Evolutionary conservation across 768 basidiomycete species (phyloP).

Genomic region (Trametes coccinea): DNA sequence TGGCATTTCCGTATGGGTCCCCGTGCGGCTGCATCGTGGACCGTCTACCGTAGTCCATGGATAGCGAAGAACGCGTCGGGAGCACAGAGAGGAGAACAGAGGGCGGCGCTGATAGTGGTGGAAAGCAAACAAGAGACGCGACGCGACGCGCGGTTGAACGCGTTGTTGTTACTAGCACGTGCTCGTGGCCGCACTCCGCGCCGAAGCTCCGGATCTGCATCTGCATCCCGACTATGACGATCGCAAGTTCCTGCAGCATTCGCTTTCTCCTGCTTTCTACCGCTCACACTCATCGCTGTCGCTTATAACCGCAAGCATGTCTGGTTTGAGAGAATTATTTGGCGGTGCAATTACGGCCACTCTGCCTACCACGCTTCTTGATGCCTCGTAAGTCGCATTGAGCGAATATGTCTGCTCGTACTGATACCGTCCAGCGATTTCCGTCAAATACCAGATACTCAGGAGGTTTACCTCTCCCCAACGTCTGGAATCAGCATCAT

Average conservation of each 20-base stretch:
- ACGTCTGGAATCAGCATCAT: slow-evolving; percentile 73
- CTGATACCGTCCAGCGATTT: slow-evolving; percentile 42
- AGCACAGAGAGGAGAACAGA: not conserved
- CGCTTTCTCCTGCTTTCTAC: not conserved
- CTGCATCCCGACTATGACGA: not conserved
- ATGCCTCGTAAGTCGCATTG: slow-evolving; percentile 74
- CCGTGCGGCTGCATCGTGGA: slow-evolving; percentile 57
- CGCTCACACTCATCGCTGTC: not conserved
- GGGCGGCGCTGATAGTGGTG: slow-evolving; percentile 10
- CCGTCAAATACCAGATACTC: slow-evolving; percentile 91
- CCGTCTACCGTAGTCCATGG: slow-evolving; percentile 51
- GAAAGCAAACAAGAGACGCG: slow-evolving; percentile 18
- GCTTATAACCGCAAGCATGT: slow-evolving; percentile 24
- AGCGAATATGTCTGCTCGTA: not conserved
- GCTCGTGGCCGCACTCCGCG: slow-evolving; percentile 6
- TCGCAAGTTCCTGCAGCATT: not conserved
- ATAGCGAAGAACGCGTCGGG: not conserved
- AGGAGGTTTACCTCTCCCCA: slow-evolving; percentile 86
- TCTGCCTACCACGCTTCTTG: slow-evolving; percentile 60
- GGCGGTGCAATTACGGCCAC: slow-evolving; percentile 79
- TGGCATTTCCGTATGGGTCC: slow-evolving; percentile 49
- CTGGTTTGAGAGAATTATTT: slow-evolving; percentile 57
- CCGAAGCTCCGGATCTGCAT: slow-evolving; percentile 1
- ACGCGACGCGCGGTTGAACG: slow-evolving; percentile 21
- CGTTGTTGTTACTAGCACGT: slow-evolving; percentile 21